These are phyloP conservation scores for Marchantia polymorpha DNA, from an alignment of 225 moss, liverwort and hornwort genomes.

Conservation along the genomic window DNA sequence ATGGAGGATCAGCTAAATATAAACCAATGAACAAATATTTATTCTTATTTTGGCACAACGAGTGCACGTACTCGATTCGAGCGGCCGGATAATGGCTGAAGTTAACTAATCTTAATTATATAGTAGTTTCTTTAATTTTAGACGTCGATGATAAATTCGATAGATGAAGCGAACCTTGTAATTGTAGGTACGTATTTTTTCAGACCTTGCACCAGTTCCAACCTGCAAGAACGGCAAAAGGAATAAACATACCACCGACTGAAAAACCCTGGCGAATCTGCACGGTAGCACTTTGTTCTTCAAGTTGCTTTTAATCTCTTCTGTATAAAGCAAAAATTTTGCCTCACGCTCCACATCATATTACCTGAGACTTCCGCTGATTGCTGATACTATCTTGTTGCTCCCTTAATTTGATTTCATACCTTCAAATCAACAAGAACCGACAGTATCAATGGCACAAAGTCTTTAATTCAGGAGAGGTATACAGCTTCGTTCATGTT, in stretches of 20 bases:
- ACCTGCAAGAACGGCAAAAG: conserved; percentile 45
- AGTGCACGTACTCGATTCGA: too few species aligned
- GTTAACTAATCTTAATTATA: too few species aligned
- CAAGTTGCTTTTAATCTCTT: too few species aligned
- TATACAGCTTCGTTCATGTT: background rate
- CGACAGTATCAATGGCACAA: background rate
- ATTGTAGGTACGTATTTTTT: conserved; percentile 97
- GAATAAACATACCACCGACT: background rate
- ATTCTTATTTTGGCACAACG: too few species aligned
- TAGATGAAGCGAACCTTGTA: conserved; percentile 65
- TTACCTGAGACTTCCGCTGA: conserved; percentile 84
- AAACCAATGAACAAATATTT: too few species aligned
- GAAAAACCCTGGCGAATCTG: background rate
- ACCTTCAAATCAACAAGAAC: conserved; percentile 27
- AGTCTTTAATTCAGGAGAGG: background rate
- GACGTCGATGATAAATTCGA: background rate
- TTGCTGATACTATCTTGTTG: conserved; percentile 76
- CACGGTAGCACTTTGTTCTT: too few species aligned
- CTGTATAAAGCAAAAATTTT: too few species aligned
- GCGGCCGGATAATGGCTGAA: too few species aligned
- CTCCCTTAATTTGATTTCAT: conserved; percentile 86
- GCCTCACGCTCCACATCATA: background rate
- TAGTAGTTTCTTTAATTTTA: too few species aligned
- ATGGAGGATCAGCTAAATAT: background rate
- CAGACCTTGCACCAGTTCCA: conserved; percentile 94